A percentile compares a stretch with the other conserved stretches of the same genome.
Evolutionary conservation across 2,329 filamentous ascomycete species (phyloP).

Genomic region (Dactylonectria estremocensis): DNA sequence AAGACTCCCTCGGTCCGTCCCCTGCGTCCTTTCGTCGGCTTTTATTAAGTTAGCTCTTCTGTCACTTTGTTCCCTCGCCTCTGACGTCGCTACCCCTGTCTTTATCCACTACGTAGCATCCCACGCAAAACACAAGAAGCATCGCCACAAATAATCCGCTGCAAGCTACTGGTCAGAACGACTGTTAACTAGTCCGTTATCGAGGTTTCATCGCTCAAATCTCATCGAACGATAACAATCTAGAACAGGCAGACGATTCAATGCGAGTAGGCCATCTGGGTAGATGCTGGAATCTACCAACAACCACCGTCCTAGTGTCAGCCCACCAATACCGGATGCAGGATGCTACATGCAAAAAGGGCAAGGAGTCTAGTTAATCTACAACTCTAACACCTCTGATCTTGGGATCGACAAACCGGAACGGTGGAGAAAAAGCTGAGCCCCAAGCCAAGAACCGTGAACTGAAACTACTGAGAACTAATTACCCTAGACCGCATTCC

Average conservation of each 20-base stretch:
- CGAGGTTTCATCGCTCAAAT: neutral
- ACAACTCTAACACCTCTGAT: neutral
- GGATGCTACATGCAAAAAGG: neutral
- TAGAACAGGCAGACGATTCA: neutral
- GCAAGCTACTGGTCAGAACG: neutral
- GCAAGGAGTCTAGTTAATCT: neutral
- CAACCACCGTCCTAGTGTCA: neutral
- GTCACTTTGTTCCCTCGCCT: neutral
- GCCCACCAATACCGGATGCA: neutral
- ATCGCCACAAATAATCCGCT: neutral
- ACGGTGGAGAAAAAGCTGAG: neutral
- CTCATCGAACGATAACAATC: neutral
- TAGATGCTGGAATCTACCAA: too few relatives aligned
- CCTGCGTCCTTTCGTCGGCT: neutral
- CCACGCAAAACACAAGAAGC: neutral
- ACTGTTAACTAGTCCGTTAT: neutral
- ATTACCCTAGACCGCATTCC: conserved; percentile 14
- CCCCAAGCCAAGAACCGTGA: neutral
- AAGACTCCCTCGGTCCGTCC: neutral
- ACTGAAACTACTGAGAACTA: neutral
- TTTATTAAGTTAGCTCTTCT: neutral
- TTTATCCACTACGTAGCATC: neutral
- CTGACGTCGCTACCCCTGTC: neutral
- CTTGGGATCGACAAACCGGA: neutral
- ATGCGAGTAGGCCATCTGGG: neutral